Evolutionary conservation across 371 early-diverging fungal species (phyloP).

Genomic region (Rhizopus delemar): DNA sequence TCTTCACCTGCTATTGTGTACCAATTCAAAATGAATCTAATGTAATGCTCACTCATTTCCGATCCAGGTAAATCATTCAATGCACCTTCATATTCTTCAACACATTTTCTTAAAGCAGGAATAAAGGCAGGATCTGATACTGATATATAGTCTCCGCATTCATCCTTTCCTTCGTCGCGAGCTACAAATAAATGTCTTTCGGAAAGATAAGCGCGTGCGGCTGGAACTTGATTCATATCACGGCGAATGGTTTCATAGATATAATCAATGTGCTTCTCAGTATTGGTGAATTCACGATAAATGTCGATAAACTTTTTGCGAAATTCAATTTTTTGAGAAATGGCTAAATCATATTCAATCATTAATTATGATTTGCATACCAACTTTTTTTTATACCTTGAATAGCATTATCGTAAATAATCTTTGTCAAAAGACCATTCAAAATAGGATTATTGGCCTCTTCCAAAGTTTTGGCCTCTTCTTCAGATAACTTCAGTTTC

Average conservation of each 20-base stretch:
- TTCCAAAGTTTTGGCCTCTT: constrained; percentile 48
- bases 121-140: constrained; percentile 57
- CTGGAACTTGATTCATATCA: constrained; percentile 61
- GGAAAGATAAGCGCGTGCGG: constrained; percentile 67
- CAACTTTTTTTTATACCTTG: constrained; percentile 34
- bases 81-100: constrained; percentile 49
- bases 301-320: constrained; percentile 73
- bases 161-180: constrained; percentile 37
- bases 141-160: constrained; percentile 20
- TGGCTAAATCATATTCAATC: constrained; percentile 37
- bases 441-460: constrained; percentile 71
- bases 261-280: constrained; percentile 31
- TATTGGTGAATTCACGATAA: constrained; percentile 61
- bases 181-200: constrained; percentile 44
- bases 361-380: background rate
- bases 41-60: constrained; percentile 63
- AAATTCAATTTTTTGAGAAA: constrained; percentile 74
- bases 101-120: constrained; percentile 54
- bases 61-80: constrained; percentile 36
- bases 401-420: constrained; percentile 86
- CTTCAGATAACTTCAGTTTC: constrained; percentile 32
- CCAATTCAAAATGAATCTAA: constrained; percentile 60
- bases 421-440: constrained; percentile 76
- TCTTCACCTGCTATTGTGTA: constrained; percentile 50
- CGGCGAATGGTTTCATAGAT: constrained; percentile 60